phyloP scores from a whole-genome alignment of 148 eudicot genomes.

The Camellia sinensis region DNA sequence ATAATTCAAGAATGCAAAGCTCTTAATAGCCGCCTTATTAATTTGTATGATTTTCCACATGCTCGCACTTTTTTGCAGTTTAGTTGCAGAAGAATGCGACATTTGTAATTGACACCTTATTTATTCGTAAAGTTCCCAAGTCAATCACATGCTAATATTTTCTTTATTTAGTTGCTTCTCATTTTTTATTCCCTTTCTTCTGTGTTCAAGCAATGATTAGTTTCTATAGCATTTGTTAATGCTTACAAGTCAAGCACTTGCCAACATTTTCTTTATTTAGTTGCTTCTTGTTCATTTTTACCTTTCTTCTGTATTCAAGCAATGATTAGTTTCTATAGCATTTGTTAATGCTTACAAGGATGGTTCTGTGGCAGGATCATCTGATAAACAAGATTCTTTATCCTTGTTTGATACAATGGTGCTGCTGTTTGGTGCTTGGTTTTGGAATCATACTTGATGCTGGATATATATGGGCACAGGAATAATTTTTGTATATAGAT shows the following conservation, averaged over 20 bases:
- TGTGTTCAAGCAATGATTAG: not conserved
- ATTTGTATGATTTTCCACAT: slow-evolving; percentile 49
- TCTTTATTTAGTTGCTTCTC: not conserved
- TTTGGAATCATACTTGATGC: slow-evolving; percentile 1
- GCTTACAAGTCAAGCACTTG: not conserved
- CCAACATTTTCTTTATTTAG: not conserved
- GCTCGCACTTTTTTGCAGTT: not conserved
- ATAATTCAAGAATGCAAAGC: slow-evolving; percentile 97
- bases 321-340: not conserved
- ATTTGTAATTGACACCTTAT: not conserved
- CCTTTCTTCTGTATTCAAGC: not conserved
- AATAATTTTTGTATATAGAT: not conserved
- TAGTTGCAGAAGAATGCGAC: not conserved
- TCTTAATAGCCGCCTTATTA: slow-evolving; percentile 85
- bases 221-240: not conserved
- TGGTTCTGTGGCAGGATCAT: not conserved
- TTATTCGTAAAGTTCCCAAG: not conserved
- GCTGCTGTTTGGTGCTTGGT: not conserved
- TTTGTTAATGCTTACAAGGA: not conserved
- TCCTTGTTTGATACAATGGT: not conserved
- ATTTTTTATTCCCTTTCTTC: not conserved
- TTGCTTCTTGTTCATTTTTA: not conserved
- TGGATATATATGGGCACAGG: not conserved
- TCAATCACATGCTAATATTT: not conserved
- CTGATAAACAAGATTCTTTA: not conserved